Percentiles rank a stretch among this genome's conserved stretches.
These are phyloP conservation scores for Fallopia convolvulus DNA, from an alignment of 148 eudicot genomes.

Conservation along the genomic window DNA sequence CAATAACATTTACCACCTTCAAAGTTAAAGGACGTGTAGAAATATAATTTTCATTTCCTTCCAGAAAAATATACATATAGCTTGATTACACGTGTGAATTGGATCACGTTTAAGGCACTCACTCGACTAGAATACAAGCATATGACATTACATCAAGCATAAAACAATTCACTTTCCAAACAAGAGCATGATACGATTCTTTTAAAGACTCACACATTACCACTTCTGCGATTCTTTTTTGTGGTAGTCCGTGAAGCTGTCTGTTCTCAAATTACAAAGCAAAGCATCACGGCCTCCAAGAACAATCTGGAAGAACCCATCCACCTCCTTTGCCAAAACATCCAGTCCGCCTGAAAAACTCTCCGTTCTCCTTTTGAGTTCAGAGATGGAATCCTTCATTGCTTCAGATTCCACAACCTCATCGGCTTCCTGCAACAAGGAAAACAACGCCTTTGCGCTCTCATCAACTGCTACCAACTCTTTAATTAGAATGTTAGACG, in stretches of 20 bases:
- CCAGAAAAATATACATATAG: too few species aligned
- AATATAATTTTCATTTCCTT: too few species aligned
- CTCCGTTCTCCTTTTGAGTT: conserved; percentile 31
- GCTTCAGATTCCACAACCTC: conserved; percentile 26
- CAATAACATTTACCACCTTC: too few species aligned
- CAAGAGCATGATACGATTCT: too few species aligned
- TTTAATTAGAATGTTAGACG: conserved; percentile 24
- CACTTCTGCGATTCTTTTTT: background rate
- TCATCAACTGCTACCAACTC: conserved; percentile 56
- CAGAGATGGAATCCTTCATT: conserved; percentile 20
- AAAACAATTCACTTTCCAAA: too few species aligned
- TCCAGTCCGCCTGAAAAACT: conserved; percentile 59
- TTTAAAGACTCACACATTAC: background rate
- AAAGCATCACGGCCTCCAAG: conserved; percentile 71
- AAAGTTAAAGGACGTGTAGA: too few species aligned
- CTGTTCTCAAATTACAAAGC: conserved; percentile 60
- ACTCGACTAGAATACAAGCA: too few species aligned
- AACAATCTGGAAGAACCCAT: conserved; percentile 64
- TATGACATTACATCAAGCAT: too few species aligned
- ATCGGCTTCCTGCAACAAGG: conserved; percentile 32
- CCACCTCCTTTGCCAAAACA: conserved; percentile 57
- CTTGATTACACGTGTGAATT: too few species aligned
- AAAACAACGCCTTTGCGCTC: conserved; percentile 35
- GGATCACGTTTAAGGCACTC: too few species aligned
- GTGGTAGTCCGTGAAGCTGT: background rate